Base-by-base conservation (phyloP, 2,329 filamentous ascomycete genomes). In the Scedosporium boydii region DNA sequence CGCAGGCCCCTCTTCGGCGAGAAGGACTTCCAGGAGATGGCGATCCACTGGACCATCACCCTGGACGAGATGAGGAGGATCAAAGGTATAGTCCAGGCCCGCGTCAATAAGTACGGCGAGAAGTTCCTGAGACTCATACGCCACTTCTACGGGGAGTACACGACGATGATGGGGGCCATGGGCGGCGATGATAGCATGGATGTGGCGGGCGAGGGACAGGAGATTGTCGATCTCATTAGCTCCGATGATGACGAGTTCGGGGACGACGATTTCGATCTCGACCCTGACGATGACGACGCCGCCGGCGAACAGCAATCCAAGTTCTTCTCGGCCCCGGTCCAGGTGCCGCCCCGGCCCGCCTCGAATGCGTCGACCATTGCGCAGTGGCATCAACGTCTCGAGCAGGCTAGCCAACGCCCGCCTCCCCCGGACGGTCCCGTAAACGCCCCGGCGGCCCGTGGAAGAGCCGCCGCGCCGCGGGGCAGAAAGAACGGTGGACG, bases 21-120 rank as follows among this genome's bases (percentile, higher is more conserved):
- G 64, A 80, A 79, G 23, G 80, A 90, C 14, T 80, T 92, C 59
- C 84, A 87, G 42, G 82, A 88, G 67, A 93, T 95, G 88, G 87
- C 84, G 12, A 84, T 91, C 59, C 74, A 79, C 41, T 88, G 89
- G 78, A 89, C 89, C 0, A 79, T 77, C 6, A 84, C 78, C 7
- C 68, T 84, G 9, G 80, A 83, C 16, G 77, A 85, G 63, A 89
- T 95, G 85, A 76, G 74, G 38, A 72, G 73, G 7, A 88, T 93
- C 58, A 80, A 80, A 0, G 83, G 81, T 9, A 87, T 93, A 63
- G 81, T 87, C 61, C 66, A 71, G 1, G 82, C 85, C 27, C 87
- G 85, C 69, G 87, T 91, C 26, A 70, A 78, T 55, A 76, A 77
- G 2, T 85, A 87, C 69, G 89, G 89, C 6, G 75, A 73, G 41